These are phyloP conservation scores for Speleostelium caveatum DNA, from an alignment of 78 protist species.

Conservation along the genomic window DNA sequence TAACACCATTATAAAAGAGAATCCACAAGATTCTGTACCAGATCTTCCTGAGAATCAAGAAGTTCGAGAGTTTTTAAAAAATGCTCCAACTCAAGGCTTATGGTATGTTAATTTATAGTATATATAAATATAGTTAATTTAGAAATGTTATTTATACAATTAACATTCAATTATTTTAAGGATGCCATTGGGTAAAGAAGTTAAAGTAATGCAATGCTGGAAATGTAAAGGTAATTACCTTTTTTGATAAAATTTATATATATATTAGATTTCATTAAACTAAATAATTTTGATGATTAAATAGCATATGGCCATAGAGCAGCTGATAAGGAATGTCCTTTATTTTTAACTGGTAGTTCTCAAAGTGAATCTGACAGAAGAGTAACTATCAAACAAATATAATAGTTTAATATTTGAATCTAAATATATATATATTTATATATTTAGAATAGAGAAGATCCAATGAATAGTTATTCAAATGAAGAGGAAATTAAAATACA, in stretches of 20 bases:
- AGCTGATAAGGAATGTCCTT: conserved; percentile 39
- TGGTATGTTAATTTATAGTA: too few relatives aligned
- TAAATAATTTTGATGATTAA: too few relatives aligned
- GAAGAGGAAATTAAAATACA: neutral
- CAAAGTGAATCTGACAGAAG: conserved; percentile 4
- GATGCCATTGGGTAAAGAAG: conserved; percentile 75
- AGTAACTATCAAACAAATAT: neutral
- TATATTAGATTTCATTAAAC: too few relatives aligned
- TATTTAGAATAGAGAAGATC: conserved; percentile 20
- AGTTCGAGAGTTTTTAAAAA: conserved; percentile 54
- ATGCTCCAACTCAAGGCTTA: conserved; percentile 67
- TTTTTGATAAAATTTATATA: too few relatives aligned
- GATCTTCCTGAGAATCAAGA: conserved; percentile 73
- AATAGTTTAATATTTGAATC: too few relatives aligned
- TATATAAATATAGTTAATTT: neutral
- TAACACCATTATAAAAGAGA: too few relatives aligned
- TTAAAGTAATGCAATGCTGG: conserved; percentile 78
- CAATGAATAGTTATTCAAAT: conserved; percentile 34
- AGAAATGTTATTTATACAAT: neutral
- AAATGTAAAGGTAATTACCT: conserved; percentile 61
- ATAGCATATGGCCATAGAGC: conserved; percentile 61
- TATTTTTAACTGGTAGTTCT: neutral
- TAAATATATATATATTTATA: too few relatives aligned
- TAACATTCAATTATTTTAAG: too few relatives aligned
- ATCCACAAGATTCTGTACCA: conserved; percentile 35